phyloP scores from a whole-genome alignment of 768 basidiomycete species.

The Kwoniella sp. region DNA sequence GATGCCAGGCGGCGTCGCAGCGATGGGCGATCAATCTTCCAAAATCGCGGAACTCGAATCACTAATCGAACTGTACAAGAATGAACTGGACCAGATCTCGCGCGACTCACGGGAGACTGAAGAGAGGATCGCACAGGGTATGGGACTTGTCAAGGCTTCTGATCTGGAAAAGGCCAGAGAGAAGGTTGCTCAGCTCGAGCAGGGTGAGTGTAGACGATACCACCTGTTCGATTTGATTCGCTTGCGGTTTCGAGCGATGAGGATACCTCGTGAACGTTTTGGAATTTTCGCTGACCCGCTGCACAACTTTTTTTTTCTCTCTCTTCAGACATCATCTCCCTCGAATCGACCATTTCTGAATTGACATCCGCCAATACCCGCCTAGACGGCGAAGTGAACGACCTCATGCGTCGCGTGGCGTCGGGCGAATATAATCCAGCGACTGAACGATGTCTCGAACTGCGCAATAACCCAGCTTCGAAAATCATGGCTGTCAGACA shows the following conservation, averaged over 20 bases:
- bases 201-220: slow-evolving; percentile 44
- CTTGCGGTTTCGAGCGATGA: no score
- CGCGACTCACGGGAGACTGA: slow-evolving; percentile 46
- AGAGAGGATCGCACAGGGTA: slow-evolving; percentile 38
- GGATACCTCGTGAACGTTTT: no score
- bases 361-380: slow-evolving; percentile 47
- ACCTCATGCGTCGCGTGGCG: slow-evolving; percentile 50
- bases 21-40: slow-evolving; percentile 23
- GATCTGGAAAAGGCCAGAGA: slow-evolving; percentile 28
- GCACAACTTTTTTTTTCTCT: no score
- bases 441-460: slow-evolving; percentile 53
- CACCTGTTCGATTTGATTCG: no score
- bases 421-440: slow-evolving; percentile 54
- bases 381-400: slow-evolving; percentile 49
- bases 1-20: slow-evolving; percentile 21
- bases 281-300: background rate
- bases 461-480: slow-evolving; percentile 79
- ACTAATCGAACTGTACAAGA: slow-evolving; percentile 37
- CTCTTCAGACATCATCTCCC: slow-evolving; percentile 34
- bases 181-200: slow-evolving; percentile 24
- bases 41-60: slow-evolving; percentile 37
- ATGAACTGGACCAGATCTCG: slow-evolving; percentile 36
- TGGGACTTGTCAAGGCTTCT: slow-evolving; percentile 41
- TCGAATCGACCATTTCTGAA: slow-evolving; percentile 41
- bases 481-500: slow-evolving; percentile 76